These are phyloP conservation scores for Kalanchoe fedtschenkoi DNA, from an alignment of 164 flowering plant species.

Conservation along the genomic window DNA sequence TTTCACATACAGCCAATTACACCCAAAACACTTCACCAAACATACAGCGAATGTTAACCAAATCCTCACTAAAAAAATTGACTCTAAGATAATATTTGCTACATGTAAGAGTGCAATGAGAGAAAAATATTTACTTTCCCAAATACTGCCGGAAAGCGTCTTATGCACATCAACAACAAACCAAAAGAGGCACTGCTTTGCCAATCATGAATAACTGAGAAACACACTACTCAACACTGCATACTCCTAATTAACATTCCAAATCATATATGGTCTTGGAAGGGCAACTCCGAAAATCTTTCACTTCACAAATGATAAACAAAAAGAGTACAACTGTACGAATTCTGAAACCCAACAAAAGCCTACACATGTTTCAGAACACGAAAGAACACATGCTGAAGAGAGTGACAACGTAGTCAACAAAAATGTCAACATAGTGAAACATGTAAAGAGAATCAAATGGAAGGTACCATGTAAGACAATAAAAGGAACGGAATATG, in stretches of 20 bases:
- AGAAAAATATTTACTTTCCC: not conserved
- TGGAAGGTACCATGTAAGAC: conserved; percentile 34
- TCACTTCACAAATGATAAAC: too few relatives aligned
- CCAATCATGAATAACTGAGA: too few relatives aligned
- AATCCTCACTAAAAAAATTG: not conserved
- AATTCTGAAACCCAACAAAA: not conserved
- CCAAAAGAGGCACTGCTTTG: too few relatives aligned
- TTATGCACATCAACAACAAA: not conserved
- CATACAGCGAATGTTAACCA: not conserved
- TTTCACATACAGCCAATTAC: too few relatives aligned
- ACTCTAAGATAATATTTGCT: not conserved
- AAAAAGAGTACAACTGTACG: not conserved
- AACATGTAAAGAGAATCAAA: not conserved
- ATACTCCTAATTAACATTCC: too few relatives aligned
- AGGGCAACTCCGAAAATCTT: too few relatives aligned
- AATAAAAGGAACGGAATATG: conserved; percentile 30
- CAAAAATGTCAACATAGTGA: not conserved
- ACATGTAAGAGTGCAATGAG: not conserved
- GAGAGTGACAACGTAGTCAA: not conserved
- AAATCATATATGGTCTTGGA: too few relatives aligned
- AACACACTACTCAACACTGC: too few relatives aligned
- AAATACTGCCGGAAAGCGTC: not conserved
- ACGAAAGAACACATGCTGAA: not conserved
- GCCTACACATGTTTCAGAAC: not conserved
- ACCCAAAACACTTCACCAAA: not conserved